Evolutionary conservation across 1,284 basidiomycete species (phyloP).

Genomic region (Mycosarcoma mackinlayi): DNA sequence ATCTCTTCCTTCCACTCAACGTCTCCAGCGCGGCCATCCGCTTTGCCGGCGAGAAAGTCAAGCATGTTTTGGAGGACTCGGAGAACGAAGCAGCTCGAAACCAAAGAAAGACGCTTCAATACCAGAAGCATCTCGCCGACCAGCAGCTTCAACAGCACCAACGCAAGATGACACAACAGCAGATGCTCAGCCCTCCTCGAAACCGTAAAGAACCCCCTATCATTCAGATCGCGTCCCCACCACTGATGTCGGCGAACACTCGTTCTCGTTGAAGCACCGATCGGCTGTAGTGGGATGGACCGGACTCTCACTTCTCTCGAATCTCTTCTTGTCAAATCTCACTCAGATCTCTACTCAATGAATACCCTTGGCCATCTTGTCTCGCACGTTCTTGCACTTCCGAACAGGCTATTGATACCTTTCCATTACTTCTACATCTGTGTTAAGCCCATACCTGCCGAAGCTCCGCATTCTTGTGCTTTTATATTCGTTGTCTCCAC

Average conservation of each 20-base stretch:
- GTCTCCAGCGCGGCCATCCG: constrained; percentile 43
- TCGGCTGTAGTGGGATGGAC: too few species aligned
- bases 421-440: too few species aligned
- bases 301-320: too few species aligned
- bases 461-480: too few species aligned
- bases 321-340: too few species aligned
- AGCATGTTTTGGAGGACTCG: constrained; percentile 35
- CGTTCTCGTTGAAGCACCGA: constrained; percentile 3
- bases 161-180: constrained; percentile 21
- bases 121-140: constrained; percentile 44
- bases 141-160: constrained; percentile 43
- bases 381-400: background rate
- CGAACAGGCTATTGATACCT: background rate
- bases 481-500: too few species aligned
- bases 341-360: too few species aligned
- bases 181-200: constrained; percentile 22
- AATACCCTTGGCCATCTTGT: background rate
- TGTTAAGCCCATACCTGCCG: too few species aligned
- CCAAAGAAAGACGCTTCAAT: constrained; percentile 36
- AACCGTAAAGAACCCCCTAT: constrained; percentile 11
- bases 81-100: constrained; percentile 36
- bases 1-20: constrained; percentile 54
- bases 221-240: constrained; percentile 21
- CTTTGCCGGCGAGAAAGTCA: constrained; percentile 48
- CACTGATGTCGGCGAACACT: background rate